These are phyloP conservation scores for Candida railenensis DNA, from an alignment of 805 yeast genomes.

Conservation along the genomic window DNA sequence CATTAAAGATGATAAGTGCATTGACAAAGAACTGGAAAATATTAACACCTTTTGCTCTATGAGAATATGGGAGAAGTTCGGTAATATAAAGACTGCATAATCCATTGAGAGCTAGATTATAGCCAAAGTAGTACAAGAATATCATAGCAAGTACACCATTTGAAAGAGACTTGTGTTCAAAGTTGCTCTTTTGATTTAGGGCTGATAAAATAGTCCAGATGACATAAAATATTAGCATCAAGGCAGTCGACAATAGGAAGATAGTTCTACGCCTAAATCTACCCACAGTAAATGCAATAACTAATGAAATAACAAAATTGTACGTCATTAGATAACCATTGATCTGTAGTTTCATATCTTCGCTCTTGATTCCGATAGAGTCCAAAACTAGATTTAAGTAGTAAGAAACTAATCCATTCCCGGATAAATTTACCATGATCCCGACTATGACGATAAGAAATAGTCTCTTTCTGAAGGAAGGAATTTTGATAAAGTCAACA, in stretches of 20 bases:
- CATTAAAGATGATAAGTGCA: slow-evolving; percentile 16
- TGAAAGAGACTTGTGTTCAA: slow-evolving; percentile 38
- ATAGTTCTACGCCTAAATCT: slow-evolving; percentile 27
- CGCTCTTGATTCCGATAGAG: slow-evolving; percentile 53
- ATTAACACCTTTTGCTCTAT: slow-evolving; percentile 32
- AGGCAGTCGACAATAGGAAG: slow-evolving; percentile 19
- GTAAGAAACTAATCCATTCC: slow-evolving; percentile 53
- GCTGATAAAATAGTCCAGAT: slow-evolving; percentile 40
- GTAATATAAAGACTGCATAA: slow-evolving; percentile 29
- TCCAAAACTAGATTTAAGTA: slow-evolving; percentile 49
- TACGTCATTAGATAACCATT: slow-evolving; percentile 52
- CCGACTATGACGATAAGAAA: slow-evolving; percentile 25
- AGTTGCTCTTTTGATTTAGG: slow-evolving; percentile 39
- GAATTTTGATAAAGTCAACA: slow-evolving; percentile 36
- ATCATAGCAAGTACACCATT: slow-evolving; percentile 52
- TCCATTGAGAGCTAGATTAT: slow-evolving; percentile 28
- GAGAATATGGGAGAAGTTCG: slow-evolving; percentile 31
- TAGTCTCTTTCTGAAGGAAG: slow-evolving; percentile 43
- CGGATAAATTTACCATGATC: slow-evolving; percentile 45
- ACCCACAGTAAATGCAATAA: slow-evolving; percentile 18
- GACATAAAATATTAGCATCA: slow-evolving; percentile 12
- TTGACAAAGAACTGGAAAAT: slow-evolving; percentile 17
- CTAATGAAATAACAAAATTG: slow-evolving; percentile 35
- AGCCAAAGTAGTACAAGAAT: slow-evolving; percentile 34
- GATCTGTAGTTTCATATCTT: slow-evolving; percentile 44